A percentile compares a stretch with the other conserved stretches of the same genome.
These are phyloP conservation scores for Tinospora cordifolia DNA, from an alignment of 164 flowering plant genomes.

Conservation along the genomic window DNA sequence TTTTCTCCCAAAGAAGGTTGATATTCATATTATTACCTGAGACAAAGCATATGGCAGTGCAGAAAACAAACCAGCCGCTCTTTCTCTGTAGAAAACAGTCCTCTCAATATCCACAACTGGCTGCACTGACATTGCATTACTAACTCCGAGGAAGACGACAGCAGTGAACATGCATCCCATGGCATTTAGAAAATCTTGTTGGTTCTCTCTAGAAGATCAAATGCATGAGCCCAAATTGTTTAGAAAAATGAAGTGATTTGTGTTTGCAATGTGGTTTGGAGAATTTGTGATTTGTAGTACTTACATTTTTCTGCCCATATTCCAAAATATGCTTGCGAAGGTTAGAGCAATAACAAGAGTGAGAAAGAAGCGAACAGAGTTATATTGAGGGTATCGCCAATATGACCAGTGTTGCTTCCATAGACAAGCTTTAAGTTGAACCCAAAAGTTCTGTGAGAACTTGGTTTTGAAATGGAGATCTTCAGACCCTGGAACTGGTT, in stretches of 20 bases:
- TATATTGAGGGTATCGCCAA: constrained; percentile 32
- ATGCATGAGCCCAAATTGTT: neutral
- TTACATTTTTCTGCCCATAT: constrained; percentile 27
- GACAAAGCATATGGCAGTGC: constrained; percentile 22
- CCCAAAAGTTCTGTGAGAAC: constrained; percentile 24
- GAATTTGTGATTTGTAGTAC: constrained; percentile 1
- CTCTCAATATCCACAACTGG: constrained; percentile 24
- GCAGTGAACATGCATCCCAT: constrained; percentile 26
- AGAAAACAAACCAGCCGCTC: constrained; percentile 21
- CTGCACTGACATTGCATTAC: constrained; percentile 18
- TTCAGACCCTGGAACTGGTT: constrained; percentile 19
- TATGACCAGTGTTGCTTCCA: constrained; percentile 36
- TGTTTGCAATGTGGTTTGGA: no score
- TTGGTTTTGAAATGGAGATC: constrained; percentile 26
- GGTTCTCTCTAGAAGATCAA: constrained; percentile 12
- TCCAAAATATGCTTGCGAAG: constrained; percentile 31
- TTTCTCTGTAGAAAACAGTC: constrained; percentile 24
- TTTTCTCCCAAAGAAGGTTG: neutral
- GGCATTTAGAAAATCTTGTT: constrained; percentile 25
- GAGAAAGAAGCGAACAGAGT: constrained; percentile 25
- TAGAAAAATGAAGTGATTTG: neutral
- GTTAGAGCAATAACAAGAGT: constrained; percentile 21
- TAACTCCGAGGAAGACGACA: constrained; percentile 16
- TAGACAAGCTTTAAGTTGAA: constrained; percentile 26
- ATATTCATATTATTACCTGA: constrained; percentile 13